phyloP scores from a whole-genome alignment of 1,284 basidiomycete genomes.

The Gomphus sp. region DNA sequence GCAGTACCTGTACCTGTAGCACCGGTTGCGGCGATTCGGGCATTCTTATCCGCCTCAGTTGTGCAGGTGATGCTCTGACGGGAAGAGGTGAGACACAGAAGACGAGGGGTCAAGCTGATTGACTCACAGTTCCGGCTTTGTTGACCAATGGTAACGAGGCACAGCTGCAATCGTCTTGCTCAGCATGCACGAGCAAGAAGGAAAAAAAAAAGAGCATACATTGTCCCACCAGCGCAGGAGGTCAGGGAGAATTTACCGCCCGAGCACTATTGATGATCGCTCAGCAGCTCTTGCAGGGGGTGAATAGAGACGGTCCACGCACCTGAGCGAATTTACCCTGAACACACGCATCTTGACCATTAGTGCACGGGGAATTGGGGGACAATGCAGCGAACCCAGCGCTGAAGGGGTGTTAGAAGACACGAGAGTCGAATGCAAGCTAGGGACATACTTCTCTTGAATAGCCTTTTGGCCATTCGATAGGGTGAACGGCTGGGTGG shows the following conservation, averaged over 20 bases:
- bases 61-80: constrained; percentile 12
- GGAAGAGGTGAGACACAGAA: neutral
- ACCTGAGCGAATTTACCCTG: constrained; percentile 7
- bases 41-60: constrained; percentile 12
- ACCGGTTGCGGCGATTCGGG: constrained; percentile 14
- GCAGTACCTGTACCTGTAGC: neutral
- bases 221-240: constrained; percentile 11
- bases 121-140: constrained; percentile 12
- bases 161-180: neutral
- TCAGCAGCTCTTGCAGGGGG: neutral
- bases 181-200: neutral
- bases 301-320: neutral
- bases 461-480: constrained; percentile 32
- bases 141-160: constrained; percentile 16
- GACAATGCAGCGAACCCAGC: constrained; percentile 1
- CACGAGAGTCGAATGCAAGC: neutral
- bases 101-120: neutral
- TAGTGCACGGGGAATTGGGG: constrained; percentile 7
- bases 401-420: neutral
- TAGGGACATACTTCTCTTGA: constrained; percentile 22
- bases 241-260: constrained; percentile 11
- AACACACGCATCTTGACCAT: constrained; percentile 10
- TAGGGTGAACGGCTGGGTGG: constrained; percentile 12
- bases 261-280: constrained; percentile 9
- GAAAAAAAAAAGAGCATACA: constrained; percentile 3